Percentiles rank a stretch among this genome's conserved stretches.
Conservation (phyloP, 2,329 filamentous ascomycete genomes). For the Stemphylium vesicarium region DNA sequence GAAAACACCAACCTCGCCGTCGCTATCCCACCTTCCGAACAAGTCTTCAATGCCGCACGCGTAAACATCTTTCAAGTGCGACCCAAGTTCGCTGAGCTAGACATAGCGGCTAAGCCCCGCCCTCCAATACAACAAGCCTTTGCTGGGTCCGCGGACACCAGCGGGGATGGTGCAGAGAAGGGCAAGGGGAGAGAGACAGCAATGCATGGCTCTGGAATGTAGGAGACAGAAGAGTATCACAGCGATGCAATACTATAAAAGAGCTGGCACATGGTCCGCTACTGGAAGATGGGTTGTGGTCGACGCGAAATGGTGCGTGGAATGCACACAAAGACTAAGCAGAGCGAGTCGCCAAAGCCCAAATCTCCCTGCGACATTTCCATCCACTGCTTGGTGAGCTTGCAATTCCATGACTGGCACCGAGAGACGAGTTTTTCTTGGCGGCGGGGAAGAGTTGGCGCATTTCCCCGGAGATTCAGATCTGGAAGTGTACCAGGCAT, state of each 20-base stretch:
- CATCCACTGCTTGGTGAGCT: too few species aligned
- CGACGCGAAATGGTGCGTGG: neutral
- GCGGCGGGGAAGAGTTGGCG: too few species aligned
- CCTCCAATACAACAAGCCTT: slow-evolving; percentile 48
- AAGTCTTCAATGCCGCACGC: slow-evolving; percentile 86
- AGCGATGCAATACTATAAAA: neutral
- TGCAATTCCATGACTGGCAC: neutral
- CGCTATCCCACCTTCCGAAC: slow-evolving; percentile 87
- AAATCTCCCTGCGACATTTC: neutral
- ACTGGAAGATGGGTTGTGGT: neutral
- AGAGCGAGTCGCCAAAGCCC: neutral
- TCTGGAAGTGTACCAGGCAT: too few species aligned
- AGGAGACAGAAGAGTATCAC: neutral
- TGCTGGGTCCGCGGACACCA: slow-evolving; percentile 40
- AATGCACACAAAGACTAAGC: neutral
- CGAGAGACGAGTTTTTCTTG: neutral
- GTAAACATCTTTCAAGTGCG: slow-evolving; percentile 88
- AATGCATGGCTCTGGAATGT: slow-evolving; percentile 9
- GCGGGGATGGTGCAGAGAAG: slow-evolving; percentile 23
- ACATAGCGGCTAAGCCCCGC: slow-evolving; percentile 52
- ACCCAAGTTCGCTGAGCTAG: slow-evolving; percentile 75
- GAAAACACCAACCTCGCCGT: slow-evolving; percentile 98
- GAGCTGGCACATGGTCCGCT: neutral
- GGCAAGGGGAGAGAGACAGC: slow-evolving; percentile 28
- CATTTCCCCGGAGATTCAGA: too few species aligned